Evolutionary conservation across 768 basidiomycete species (phyloP).

Genomic region (Harrya chromipes): DNA sequence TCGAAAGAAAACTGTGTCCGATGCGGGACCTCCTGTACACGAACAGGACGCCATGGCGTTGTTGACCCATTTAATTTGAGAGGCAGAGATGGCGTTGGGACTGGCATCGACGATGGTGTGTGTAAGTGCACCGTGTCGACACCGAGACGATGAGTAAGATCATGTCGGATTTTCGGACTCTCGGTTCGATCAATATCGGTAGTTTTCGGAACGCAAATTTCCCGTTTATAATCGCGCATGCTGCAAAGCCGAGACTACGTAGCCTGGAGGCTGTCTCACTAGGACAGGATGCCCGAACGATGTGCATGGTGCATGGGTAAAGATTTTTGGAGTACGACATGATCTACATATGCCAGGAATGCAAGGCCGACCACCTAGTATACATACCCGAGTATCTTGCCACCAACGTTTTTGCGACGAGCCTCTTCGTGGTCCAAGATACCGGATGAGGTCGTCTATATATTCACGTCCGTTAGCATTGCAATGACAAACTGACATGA

Average conservation of each 20-base stretch:
- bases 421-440: conserved; percentile 99
- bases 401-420: conserved; percentile 95
- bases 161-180: too few species aligned
- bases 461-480: neutral
- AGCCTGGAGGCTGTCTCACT: too few species aligned
- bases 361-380: conserved; percentile 51
- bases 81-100: neutral
- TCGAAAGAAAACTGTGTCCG: conserved; percentile 66
- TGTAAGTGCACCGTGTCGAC: too few species aligned
- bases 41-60: conserved; percentile 21
- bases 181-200: too few species aligned
- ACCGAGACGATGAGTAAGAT: too few species aligned
- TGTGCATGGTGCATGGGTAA: neutral
- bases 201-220: too few species aligned
- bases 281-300: too few species aligned
- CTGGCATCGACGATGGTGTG: conserved; percentile 7
- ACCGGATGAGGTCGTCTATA: conserved; percentile 92
- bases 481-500: conserved; percentile 26
- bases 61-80: conserved; percentile 13
- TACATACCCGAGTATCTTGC: conserved; percentile 90
- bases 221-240: too few species aligned
- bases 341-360: conserved; percentile 20
- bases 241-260: too few species aligned
- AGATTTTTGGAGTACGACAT: conserved; percentile 16
- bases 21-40: conserved; percentile 12